Evolutionary conservation across 192 early-diverging fungal genomes (phyloP).

Genomic region (Podochytrium sp.): DNA sequence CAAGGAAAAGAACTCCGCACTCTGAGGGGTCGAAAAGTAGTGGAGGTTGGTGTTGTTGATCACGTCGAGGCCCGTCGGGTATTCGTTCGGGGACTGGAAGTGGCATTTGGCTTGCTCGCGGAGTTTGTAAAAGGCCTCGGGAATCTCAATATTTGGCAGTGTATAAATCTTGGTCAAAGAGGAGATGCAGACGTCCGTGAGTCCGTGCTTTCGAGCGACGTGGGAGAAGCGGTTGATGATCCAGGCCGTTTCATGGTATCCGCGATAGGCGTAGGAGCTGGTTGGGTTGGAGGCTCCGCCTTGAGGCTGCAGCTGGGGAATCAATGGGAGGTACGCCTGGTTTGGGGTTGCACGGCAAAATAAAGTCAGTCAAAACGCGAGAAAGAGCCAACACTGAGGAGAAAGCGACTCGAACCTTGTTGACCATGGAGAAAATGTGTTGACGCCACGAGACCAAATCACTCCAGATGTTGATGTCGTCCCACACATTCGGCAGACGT

Average conservation of each 20-base stretch:
- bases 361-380: too few relatives aligned
- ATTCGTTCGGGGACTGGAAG: constrained; percentile 85
- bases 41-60: constrained; percentile 99
- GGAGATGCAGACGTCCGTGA: constrained; percentile 89
- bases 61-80: constrained; percentile 91
- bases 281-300: constrained; percentile 45
- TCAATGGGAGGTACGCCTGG: constrained; percentile 88
- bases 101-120: constrained; percentile 98
- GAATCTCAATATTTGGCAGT: constrained; percentile 99
- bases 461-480: constrained; percentile 98
- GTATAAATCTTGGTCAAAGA: constrained; percentile 95
- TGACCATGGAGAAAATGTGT: constrained; percentile 96
- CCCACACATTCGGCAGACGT: constrained; percentile 93
- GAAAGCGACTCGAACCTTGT: too few relatives aligned
- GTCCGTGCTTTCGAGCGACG: constrained; percentile 92
- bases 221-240: constrained; percentile 99
- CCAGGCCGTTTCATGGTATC: constrained; percentile 99
- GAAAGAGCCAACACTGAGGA: too few relatives aligned
- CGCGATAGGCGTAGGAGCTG: constrained; percentile 92
- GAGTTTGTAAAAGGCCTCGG: constrained; percentile 96
- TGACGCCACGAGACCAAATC: constrained; percentile 97
- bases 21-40: constrained; percentile 90
- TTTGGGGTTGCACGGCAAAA: too few relatives aligned
- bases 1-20: constrained; percentile 96
- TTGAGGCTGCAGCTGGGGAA: constrained; percentile 47